These are phyloP conservation scores for Coccomyxa sp. DNA, from an alignment of 139 green algal genomes.

Conservation along the genomic window DNA sequence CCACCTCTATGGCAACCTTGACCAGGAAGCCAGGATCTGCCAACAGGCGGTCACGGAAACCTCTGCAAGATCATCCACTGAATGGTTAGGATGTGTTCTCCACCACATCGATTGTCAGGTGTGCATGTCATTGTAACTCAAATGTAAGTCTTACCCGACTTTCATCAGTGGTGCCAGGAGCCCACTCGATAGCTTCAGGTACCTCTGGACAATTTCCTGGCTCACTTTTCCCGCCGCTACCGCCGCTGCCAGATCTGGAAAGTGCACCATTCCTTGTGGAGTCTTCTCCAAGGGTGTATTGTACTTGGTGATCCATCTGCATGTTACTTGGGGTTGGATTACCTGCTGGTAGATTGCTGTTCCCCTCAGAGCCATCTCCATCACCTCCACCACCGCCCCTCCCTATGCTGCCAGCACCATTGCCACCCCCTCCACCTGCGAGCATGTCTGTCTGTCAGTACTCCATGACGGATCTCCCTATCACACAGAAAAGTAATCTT, in stretches of 20 bases:
- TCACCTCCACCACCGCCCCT: neutral
- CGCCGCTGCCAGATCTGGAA: slow-evolving; percentile 59
- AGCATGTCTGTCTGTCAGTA: neutral
- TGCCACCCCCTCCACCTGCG: neutral
- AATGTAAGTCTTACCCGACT: slow-evolving; percentile 4
- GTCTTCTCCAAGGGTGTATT: too few relatives aligned
- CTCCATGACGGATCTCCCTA: neutral
- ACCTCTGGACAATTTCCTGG: slow-evolving; percentile 63
- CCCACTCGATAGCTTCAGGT: slow-evolving; percentile 63
- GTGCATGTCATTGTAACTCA: neutral
- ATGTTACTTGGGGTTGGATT: neutral
- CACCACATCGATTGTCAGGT: neutral
- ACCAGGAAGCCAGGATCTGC: slow-evolving; percentile 87
- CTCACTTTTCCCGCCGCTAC: slow-evolving; percentile 55
- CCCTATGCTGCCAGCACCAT: neutral
- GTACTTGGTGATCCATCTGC: too few relatives aligned
- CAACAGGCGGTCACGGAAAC: slow-evolving; percentile 90
- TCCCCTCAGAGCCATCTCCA: neutral
- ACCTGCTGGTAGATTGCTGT: neutral
- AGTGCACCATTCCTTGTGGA: neutral
- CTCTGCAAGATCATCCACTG: slow-evolving; percentile 22
- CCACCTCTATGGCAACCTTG: slow-evolving; percentile 86
- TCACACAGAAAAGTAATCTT: too few relatives aligned
- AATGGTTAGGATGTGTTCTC: neutral
- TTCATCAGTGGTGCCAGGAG: slow-evolving; percentile 24